These are phyloP conservation scores for Triticum timopheevii DNA, from an alignment of 176 grass and related monocot genomes.

Conservation along the genomic window DNA sequence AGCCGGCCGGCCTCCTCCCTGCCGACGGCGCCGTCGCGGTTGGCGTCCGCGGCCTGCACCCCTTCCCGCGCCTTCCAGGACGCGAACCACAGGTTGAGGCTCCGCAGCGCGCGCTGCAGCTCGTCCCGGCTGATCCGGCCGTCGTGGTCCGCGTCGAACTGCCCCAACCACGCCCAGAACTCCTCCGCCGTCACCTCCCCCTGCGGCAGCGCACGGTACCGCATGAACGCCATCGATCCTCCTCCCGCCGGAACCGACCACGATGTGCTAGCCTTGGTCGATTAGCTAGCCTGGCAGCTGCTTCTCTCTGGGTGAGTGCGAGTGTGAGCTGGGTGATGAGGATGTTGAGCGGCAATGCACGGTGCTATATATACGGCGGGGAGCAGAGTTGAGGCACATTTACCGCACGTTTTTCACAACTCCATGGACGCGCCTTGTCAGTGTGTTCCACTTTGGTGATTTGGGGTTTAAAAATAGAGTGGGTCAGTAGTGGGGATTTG, in stretches of 20 bases:
- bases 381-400: not conserved
- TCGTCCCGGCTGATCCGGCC: slow-evolving; percentile 63
- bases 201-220: slow-evolving; percentile 49
- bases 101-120: slow-evolving; percentile 57
- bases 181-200: slow-evolving; percentile 62
- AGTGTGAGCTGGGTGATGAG: not conserved
- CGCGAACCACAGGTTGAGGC: slow-evolving; percentile 66
- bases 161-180: slow-evolving; percentile 76
- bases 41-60: slow-evolving; percentile 46
- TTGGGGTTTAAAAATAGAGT: not conserved
- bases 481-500: not conserved
- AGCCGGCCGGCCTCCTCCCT: slow-evolving; percentile 38
- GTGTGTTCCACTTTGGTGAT: not conserved
- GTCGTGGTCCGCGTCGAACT: slow-evolving; percentile 66
- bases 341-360: not conserved
- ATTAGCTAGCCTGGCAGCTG: not conserved
- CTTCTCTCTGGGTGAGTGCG: not conserved
- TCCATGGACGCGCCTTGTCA: not conserved
- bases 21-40: slow-evolving; percentile 50
- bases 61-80: slow-evolving; percentile 62
- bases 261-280: not conserved
- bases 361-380: not conserved
- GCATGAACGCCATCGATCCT: slow-evolving; percentile 50
- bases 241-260: not conserved
- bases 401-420: slow-evolving; percentile 11